Evolutionary conservation across 805 yeast species (phyloP).

Genomic region (Saccharomyces mikatae): DNA sequence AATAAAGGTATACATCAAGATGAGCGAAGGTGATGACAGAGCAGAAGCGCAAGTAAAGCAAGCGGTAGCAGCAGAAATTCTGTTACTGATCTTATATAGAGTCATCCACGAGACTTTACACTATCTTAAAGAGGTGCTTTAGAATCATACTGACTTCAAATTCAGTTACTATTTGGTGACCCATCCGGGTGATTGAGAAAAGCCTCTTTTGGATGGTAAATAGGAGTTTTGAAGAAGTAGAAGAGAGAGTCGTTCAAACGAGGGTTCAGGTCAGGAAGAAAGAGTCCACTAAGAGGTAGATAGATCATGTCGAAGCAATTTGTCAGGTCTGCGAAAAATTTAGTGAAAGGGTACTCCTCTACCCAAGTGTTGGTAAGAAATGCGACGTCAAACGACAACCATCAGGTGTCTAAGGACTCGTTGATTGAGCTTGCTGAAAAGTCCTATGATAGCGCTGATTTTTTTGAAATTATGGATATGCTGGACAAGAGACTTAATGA

Average conservation of each 20-base stretch:
- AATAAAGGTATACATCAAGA: background rate
- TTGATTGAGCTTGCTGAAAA: constrained; percentile 77
- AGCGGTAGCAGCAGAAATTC: background rate
- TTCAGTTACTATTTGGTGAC: background rate
- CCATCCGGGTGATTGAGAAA: background rate
- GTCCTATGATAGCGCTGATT: constrained; percentile 64
- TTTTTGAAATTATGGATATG: constrained; percentile 88
- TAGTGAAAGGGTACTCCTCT: constrained; percentile 71
- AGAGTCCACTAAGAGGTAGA: background rate
- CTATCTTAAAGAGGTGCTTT: background rate
- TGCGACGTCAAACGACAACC: constrained; percentile 81
- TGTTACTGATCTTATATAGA: background rate
- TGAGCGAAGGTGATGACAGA: background rate
- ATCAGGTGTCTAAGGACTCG: constrained; percentile 72
- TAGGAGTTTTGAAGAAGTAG: background rate
- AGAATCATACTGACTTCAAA: background rate
- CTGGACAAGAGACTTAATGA: constrained; percentile 84
- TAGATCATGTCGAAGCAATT: constrained; percentile 59
- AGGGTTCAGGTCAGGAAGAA: background rate
- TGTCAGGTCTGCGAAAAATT: constrained; percentile 74
- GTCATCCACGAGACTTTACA: background rate
- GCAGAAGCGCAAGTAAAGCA: background rate
- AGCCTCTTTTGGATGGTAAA: background rate
- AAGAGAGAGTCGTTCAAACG: background rate
- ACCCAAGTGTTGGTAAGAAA: constrained; percentile 83